Percentiles rank a stretch among this genome's conserved stretches.
phyloP scores from a whole-genome alignment of 78 protist species.

The Planoprotostelium fungivorum region DNA sequence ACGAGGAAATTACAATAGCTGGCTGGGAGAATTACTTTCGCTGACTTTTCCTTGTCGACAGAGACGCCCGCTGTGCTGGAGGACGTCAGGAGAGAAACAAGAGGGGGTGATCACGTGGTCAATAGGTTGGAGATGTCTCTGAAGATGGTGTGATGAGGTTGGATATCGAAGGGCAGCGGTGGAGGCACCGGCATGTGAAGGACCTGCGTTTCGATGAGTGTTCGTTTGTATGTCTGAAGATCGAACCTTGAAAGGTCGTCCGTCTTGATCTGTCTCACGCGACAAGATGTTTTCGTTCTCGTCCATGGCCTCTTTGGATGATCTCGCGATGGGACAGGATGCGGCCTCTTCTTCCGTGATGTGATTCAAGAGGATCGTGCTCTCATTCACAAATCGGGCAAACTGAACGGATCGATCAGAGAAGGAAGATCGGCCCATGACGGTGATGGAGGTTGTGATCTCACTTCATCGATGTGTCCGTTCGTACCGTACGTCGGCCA shows the following conservation, averaged over 20 bases:
- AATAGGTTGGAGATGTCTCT: too few relatives aligned
- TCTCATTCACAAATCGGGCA: conserved; percentile 11
- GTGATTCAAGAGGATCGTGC: neutral
- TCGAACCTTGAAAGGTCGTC: conserved; percentile 1
- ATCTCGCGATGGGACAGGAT: conserved; percentile 3
- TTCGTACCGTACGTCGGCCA: conserved; percentile 5
- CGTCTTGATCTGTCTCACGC: conserved; percentile 28
- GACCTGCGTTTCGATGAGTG: too few relatives aligned
- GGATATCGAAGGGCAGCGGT: too few relatives aligned
- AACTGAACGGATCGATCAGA: neutral
- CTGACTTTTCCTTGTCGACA: neutral
- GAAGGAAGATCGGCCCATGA: neutral
- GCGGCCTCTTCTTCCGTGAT: conserved; percentile 2
- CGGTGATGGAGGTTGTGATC: neutral
- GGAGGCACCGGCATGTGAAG: too few relatives aligned
- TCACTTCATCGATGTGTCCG: conserved; percentile 27
- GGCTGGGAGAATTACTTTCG: conserved; percentile 2
- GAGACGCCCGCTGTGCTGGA: neutral
- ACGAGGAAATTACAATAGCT: conserved; percentile 32
- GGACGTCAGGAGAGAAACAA: too few relatives aligned
- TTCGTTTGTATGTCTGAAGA: too few relatives aligned
- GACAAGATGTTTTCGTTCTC: conserved; percentile 6
- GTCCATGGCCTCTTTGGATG: neutral
- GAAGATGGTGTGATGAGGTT: too few relatives aligned
- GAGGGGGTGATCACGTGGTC: too few relatives aligned